Conservation (phyloP, 1,284 basidiomycete genomes). For the Mycena sp. region DNA sequence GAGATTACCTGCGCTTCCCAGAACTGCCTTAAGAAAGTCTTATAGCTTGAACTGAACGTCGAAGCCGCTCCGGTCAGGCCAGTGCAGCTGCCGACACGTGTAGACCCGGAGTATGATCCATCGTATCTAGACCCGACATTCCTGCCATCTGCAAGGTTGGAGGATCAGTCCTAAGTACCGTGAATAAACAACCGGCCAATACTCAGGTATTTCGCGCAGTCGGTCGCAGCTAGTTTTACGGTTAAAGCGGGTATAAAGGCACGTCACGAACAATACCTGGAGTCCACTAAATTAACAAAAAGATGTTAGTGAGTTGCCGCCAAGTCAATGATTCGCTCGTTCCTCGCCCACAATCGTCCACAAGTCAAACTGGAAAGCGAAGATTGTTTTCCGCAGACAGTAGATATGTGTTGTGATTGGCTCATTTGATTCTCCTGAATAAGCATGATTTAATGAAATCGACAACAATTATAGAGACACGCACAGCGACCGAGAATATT, state of each 20-base stretch:
- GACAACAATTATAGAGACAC: slow-evolving; percentile 31
- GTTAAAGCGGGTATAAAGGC: neutral
- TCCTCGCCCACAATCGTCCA: slow-evolving; percentile 88
- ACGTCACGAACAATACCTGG: slow-evolving; percentile 42
- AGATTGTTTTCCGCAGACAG: slow-evolving; percentile 64
- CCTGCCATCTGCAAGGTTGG: slow-evolving; percentile 65
- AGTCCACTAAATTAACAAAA: too few species aligned
- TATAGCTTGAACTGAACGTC: slow-evolving; percentile 82
- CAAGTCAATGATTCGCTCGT: too few species aligned
- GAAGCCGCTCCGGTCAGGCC: slow-evolving; percentile 77
- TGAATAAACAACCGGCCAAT: neutral
- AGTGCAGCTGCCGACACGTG: slow-evolving; percentile 73
- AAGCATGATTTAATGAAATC: too few species aligned
- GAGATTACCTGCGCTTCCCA: slow-evolving; percentile 87
- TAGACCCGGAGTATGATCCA: slow-evolving; percentile 54
- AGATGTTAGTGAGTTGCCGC: too few species aligned
- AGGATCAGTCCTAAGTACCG: too few species aligned
- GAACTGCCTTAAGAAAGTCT: slow-evolving; percentile 82
- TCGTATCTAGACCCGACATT: slow-evolving; percentile 83
- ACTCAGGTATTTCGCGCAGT: slow-evolving; percentile 87
- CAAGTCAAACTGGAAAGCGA: slow-evolving; percentile 65
- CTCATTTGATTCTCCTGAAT: slow-evolving; percentile 60
- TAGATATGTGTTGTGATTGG: slow-evolving; percentile 69
- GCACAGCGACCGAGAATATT: slow-evolving; percentile 73
- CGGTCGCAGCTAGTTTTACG: slow-evolving; percentile 65